A percentile compares a stretch with the other conserved stretches of the same genome.
phyloP scores from a whole-genome alignment of 2,329 filamentous ascomycete species.

The Fusarium tuaranense region DNA sequence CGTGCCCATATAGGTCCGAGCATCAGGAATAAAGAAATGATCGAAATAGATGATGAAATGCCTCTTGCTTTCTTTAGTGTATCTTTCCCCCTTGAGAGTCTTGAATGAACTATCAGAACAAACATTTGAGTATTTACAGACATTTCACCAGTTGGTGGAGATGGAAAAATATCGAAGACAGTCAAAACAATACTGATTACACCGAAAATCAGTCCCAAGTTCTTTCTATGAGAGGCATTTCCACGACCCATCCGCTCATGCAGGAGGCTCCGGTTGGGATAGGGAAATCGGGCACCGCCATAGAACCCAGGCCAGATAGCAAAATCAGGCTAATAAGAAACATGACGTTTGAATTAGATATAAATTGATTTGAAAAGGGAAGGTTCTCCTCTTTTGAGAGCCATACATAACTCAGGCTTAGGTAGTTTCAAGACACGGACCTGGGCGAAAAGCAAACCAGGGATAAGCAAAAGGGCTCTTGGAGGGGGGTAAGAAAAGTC shows the following conservation, averaged over 20 bases:
- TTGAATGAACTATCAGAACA: background rate
- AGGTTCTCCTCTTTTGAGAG: background rate
- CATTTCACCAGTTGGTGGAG: background rate
- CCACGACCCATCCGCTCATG: background rate
- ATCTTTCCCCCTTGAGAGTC: background rate
- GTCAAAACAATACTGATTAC: background rate
- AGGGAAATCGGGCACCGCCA: background rate
- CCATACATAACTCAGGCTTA: background rate
- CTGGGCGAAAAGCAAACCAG: background rate
- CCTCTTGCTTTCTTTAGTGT: background rate
- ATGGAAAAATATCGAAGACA: background rate
- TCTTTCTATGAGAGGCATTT: background rate
- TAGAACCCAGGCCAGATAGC: background rate
- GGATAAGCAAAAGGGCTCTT: background rate
- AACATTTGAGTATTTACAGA: background rate
- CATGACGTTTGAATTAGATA: background rate
- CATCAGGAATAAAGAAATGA: background rate
- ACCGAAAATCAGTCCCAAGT: background rate
- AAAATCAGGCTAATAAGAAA: background rate
- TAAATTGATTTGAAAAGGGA: background rate
- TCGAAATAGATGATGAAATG: background rate
- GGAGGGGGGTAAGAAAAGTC: background rate
- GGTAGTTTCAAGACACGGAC: background rate
- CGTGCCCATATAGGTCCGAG: background rate
- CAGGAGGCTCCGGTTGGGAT: background rate